Evolutionary conservation across 1,284 basidiomycete species (phyloP).

Genomic region (Sanghuangporus sanghuang): DNA sequence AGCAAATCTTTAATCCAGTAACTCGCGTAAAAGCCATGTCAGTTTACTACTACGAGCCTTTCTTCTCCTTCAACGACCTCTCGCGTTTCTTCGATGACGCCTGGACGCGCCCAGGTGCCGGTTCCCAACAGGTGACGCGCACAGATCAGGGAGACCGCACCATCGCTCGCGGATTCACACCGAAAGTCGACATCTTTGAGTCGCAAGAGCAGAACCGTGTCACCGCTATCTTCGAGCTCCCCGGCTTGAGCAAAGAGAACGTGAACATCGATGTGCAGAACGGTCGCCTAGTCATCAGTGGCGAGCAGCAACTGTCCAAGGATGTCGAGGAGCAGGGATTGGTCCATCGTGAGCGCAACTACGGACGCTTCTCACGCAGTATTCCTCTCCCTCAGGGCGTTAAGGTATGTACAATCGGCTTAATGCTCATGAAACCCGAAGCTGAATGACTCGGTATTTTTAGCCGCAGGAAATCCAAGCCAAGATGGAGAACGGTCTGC

Average conservation of each 20-base stretch:
- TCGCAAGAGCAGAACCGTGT: conserved; percentile 5
- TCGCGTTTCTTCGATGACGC: conserved; percentile 26
- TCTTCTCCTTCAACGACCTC: conserved; percentile 31
- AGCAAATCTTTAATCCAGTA: not conserved
- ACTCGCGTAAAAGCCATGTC: conserved; percentile 25
- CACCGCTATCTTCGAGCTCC: conserved; percentile 34
- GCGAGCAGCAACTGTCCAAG: conserved; percentile 31
- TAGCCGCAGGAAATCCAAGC: conserved; percentile 22
- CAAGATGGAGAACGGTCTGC: conserved; percentile 22
- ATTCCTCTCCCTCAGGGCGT: conserved; percentile 14
- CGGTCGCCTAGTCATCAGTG: conserved; percentile 31
- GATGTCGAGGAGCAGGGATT: conserved; percentile 40
- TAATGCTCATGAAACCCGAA: conserved; percentile 22
- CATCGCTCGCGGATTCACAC: conserved; percentile 10
- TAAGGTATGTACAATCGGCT: conserved; percentile 7
- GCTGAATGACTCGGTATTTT: conserved; percentile 16
- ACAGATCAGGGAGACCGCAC: not conserved
- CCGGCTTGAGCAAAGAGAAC: conserved; percentile 26
- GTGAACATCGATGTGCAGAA: conserved; percentile 9
- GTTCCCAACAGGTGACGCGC: conserved; percentile 27
- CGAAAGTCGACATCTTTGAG: conserved; percentile 11
- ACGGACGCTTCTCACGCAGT: conserved; percentile 43
- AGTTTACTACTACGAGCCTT: conserved; percentile 41
- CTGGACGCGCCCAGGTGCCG: conserved; percentile 45
- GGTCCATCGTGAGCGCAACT: conserved; percentile 44